These are phyloP conservation scores for Vitis hybrid DNA, from an alignment of 177 flowering plant genomes.

Conservation along the genomic window DNA sequence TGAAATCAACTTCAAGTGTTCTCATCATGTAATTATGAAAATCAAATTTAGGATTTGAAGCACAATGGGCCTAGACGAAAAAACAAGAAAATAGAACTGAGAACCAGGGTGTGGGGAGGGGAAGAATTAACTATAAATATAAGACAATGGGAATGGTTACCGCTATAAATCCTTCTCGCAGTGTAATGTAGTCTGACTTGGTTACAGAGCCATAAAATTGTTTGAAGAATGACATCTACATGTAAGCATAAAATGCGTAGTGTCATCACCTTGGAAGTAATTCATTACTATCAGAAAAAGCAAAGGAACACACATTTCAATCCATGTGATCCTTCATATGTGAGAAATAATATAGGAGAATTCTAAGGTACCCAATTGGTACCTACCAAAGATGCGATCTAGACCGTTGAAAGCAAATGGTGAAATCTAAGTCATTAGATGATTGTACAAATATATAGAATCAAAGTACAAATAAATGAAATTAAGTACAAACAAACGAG, in stretches of 20 bases:
- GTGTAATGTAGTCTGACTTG: constrained; percentile 39
- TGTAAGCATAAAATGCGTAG: background rate
- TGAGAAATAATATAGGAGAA: no score
- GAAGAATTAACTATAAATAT: background rate
- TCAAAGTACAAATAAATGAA: no score
- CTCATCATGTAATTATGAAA: constrained; percentile 44
- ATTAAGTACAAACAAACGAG: no score
- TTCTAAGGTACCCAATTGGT: no score
- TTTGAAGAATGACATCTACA: constrained; percentile 42
- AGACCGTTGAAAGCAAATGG: no score
- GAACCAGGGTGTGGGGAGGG: background rate
- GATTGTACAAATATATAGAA: no score
- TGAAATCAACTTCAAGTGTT: constrained; percentile 33
- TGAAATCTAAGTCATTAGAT: no score
- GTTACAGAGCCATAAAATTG: constrained; percentile 44
- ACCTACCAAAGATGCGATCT: no score
- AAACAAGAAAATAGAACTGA: background rate
- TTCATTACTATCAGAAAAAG: no score
- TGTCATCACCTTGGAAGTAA: no score
- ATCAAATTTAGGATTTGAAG: constrained; percentile 20
- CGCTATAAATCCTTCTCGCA: constrained; percentile 45
- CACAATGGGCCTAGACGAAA: constrained; percentile 30
- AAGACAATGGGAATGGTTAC: constrained; percentile 11
- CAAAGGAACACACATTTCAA: no score
- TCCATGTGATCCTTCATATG: no score